Percentiles rank a stretch among this genome's conserved stretches.
Conservation (phyloP, 2,329 filamentous ascomycete species). For the Ilyonectria mors-panacis region DNA sequence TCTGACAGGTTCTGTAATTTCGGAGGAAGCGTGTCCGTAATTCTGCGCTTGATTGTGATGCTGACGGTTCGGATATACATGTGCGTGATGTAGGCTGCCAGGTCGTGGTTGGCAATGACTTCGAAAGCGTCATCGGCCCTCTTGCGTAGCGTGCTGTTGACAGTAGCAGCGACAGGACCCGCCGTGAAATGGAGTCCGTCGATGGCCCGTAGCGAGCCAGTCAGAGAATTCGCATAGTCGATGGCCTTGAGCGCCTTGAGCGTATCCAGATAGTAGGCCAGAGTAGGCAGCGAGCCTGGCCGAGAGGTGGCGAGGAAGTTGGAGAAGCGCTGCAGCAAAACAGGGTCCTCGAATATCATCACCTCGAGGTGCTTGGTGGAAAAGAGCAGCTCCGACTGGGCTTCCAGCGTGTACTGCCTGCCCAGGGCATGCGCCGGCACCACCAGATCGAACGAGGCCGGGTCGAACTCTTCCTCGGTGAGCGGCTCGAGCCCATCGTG, state of each 20-base stretch:
- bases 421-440: constrained; percentile 39
- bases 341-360: constrained; percentile 76
- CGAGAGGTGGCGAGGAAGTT: constrained; percentile 74
- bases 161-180: constrained; percentile 64
- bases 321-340: constrained; percentile 76
- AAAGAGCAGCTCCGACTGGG: constrained; percentile 75
- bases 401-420: constrained; percentile 69
- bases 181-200: constrained; percentile 69
- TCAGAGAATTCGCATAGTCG: constrained; percentile 78
- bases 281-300: constrained; percentile 73
- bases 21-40: constrained; percentile 76
- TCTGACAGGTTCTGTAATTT: constrained; percentile 79
- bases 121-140: constrained; percentile 77
- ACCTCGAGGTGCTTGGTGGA: constrained; percentile 74
- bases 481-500: constrained; percentile 39
- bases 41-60: constrained; percentile 76
- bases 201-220: constrained; percentile 71
- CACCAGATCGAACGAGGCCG: constrained; percentile 42
- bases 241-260: constrained; percentile 80
- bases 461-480: constrained; percentile 43
- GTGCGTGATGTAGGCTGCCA: constrained; percentile 80
- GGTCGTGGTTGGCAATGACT: constrained; percentile 74
- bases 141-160: constrained; percentile 72
- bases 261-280: constrained; percentile 81
- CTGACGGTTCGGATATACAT: constrained; percentile 80